Percentiles rank a stretch among this genome's conserved stretches.
Evolutionary conservation across 2,329 filamentous ascomycete species (phyloP).

Genomic region (Colletotrichum siamense): DNA sequence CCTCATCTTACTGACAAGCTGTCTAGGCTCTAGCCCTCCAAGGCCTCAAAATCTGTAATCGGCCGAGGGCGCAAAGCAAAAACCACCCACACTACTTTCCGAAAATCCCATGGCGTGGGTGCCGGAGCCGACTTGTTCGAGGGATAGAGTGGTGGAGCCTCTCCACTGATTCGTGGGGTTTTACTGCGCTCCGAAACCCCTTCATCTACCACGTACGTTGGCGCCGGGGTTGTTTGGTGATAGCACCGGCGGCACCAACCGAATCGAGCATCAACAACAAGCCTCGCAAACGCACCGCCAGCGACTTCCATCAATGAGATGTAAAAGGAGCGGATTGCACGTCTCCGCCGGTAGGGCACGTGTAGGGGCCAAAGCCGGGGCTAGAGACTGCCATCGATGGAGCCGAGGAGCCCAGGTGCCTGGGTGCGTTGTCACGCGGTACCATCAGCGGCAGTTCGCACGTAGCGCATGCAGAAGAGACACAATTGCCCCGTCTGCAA

Average conservation of each 20-base stretch:
- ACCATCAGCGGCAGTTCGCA: not conserved
- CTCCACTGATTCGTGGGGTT: slow-evolving; percentile 16
- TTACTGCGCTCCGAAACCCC: slow-evolving; percentile 3
- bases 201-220: slow-evolving; percentile 10
- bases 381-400: slow-evolving; percentile 5
- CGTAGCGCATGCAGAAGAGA: not conserved
- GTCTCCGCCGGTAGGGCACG: slow-evolving; percentile 15
- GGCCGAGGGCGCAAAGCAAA: not conserved
- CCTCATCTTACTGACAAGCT: slow-evolving; percentile 3
- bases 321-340: not conserved
- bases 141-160: slow-evolving; percentile 1
- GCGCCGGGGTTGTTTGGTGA: not conserved
- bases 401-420: not conserved
- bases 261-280: not conserved
- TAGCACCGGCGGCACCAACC: not conserved
- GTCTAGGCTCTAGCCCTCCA: not conserved
- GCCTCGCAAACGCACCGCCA: not conserved
- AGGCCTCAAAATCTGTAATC: not conserved
- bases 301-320: slow-evolving; percentile 6
- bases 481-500: not conserved
- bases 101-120: not conserved
- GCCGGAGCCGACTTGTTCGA: slow-evolving; percentile 1
- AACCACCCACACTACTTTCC: not conserved
- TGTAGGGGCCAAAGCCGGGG: not conserved
- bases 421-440: not conserved